Evolutionary conservation across 2,329 filamentous ascomycete genomes (phyloP), one percentile per base, ranked within the genome.

Genomic region (Fonsecaea pugnacius): DNA sequence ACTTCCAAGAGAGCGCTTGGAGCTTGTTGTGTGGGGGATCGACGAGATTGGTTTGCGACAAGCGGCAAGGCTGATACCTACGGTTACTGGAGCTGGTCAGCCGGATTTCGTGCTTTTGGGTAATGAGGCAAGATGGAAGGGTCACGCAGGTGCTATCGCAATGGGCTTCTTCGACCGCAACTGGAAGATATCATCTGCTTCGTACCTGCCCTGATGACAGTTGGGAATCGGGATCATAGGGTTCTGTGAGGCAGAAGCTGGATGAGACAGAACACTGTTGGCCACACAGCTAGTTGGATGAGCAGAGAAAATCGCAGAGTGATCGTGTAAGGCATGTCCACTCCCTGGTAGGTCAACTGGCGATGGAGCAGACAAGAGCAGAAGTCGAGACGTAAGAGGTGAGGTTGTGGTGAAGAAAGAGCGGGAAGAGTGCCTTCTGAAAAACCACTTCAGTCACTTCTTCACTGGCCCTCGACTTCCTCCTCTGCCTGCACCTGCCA

Each of bases 51-150:
- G 80, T 5, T 72, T 86, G 53, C 73, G 75, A 35, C 78, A 81
- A 61, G 84, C 83, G 46, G 79, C 82, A 4, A 78, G 84, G 33
- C 73, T 87, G 40, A 76, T 85, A 27, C 85, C 85, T 0, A 81
- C 82, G 68, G 72, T 86, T 58, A 84, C 84, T 18, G 85, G 85
- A 8, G 81, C 80, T 55, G 84, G 84, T 0, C 83, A 85, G 68
- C 84, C 85, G 12, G 84, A 87, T 68, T 86, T 85, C 69, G 75
- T 87, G 4, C 72, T 87, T 1, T 69, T 83, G 32, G 77, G 80
- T 50, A 70, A 75, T 58, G 76, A 73, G 27, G 80, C 80, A 71
- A 75, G 77, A 62, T 84, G 80, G 80, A 80, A 79, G 67, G 84
- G 84, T 1, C 73, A 81, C 51, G 82, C 79, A 50, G 84, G 84